Evolutionary conservation across 2,329 filamentous ascomycete species (phyloP).

Genomic region (Fusarium buxicola): DNA sequence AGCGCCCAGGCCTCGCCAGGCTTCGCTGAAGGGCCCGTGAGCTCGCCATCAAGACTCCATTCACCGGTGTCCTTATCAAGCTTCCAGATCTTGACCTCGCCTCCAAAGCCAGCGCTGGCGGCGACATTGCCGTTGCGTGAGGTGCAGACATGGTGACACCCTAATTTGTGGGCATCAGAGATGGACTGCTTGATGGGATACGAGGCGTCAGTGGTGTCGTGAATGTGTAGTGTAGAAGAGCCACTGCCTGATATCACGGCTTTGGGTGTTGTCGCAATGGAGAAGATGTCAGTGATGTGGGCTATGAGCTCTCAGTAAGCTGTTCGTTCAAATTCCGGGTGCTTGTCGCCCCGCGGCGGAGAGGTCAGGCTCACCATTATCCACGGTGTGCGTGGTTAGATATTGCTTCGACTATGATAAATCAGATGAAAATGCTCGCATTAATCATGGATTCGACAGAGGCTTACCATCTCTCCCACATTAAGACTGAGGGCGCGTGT

Average conservation of each 20-base stretch:
- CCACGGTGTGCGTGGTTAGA: conserved; percentile 89
- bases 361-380: conserved; percentile 73
- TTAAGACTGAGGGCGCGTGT: conserved; percentile 8
- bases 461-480: conserved; percentile 45
- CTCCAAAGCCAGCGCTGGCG: conserved; percentile 88
- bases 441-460: not conserved
- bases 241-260: conserved; percentile 87
- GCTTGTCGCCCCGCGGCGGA: conserved; percentile 41
- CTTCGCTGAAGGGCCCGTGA: conserved; percentile 60
- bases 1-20: conserved; percentile 87
- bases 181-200: conserved; percentile 86
- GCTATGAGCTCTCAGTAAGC: conserved; percentile 61
- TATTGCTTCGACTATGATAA: conserved; percentile 91
- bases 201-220: conserved; percentile 77
- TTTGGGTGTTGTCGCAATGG: conserved; percentile 78
- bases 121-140: conserved; percentile 76
- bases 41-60: conserved; percentile 59
- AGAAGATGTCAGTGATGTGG: conserved; percentile 87
- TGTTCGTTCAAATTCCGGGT: conserved; percentile 20
- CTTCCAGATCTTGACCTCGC: conserved; percentile 87
- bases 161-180: conserved; percentile 82
- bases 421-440: conserved; percentile 5
- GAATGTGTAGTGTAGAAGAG: conserved; percentile 82
- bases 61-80: conserved; percentile 67
- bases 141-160: conserved; percentile 89